Conservation (phyloP, 2,329 filamentous ascomycete species). For the Ramichloridium luteum region DNA sequence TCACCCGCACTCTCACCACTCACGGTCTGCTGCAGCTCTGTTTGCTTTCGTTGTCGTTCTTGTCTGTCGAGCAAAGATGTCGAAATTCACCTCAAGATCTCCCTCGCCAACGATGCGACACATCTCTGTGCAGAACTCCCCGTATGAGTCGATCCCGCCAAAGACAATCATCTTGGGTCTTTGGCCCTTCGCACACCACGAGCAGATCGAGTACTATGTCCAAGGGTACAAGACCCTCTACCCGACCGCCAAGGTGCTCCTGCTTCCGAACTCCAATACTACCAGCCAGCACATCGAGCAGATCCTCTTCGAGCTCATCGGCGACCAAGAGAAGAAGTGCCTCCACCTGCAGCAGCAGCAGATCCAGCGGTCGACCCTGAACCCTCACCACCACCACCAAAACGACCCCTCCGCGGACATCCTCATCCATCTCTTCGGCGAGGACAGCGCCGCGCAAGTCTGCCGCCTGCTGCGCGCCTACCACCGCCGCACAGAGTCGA, state of each 20-base stretch:
- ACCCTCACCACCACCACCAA: too few species aligned
- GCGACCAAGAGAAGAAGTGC: conserved; percentile 7
- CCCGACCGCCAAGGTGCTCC: conserved; percentile 14
- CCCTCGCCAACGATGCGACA: too few species aligned
- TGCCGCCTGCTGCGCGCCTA: conserved; percentile 18
- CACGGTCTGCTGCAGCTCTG: too few species aligned
- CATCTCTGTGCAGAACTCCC: too few species aligned
- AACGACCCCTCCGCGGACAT: conserved; percentile 8
- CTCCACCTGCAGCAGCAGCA: conserved; percentile 5
- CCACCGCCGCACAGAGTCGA: conserved; percentile 11
- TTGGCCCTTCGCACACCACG: conserved; percentile 17
- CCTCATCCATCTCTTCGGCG: conserved; percentile 20
- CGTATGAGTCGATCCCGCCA: conserved; percentile 9
- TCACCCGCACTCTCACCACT: too few species aligned
- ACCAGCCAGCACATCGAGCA: conserved; percentile 8
- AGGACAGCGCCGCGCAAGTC: conserved; percentile 13
- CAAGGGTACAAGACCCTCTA: conserved; percentile 18
- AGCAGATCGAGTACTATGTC: conserved; percentile 18
- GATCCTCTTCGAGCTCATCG: conserved; percentile 9
- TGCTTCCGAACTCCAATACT: conserved; percentile 12
- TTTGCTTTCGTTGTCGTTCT: too few species aligned
- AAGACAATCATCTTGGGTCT: conserved; percentile 17
- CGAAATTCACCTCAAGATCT: too few species aligned
- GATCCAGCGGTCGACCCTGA: too few species aligned
- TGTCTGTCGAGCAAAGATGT: too few species aligned